Percentiles rank a stretch among this genome's conserved stretches.
These are phyloP conservation scores for Elsinoe fawcettii DNA, from an alignment of 2,329 filamentous ascomycete species.

Conservation along the genomic window DNA sequence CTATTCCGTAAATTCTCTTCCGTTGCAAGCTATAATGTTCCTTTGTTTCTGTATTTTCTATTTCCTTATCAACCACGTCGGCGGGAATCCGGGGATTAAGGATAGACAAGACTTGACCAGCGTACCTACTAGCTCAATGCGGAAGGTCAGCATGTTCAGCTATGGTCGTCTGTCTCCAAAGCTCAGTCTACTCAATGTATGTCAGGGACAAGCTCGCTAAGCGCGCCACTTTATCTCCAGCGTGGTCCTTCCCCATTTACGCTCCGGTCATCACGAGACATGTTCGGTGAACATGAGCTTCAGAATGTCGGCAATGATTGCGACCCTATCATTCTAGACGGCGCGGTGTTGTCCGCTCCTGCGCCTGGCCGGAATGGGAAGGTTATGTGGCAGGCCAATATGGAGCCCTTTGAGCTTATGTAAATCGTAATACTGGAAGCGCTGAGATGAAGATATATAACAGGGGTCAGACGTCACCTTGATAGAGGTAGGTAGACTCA, in stretches of 20 bases:
- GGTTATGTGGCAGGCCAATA: background rate
- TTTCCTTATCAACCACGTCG: background rate
- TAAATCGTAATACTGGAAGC: background rate
- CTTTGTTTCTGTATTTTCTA: background rate
- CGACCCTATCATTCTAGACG: background rate
- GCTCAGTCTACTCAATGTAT: background rate
- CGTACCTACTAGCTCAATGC: conserved; percentile 5
- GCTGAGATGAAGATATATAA: background rate
- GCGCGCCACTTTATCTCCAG: conserved; percentile 13
- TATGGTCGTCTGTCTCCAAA: background rate
- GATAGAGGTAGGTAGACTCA: background rate
- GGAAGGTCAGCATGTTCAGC: conserved; percentile 9
- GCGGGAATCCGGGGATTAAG: background rate
- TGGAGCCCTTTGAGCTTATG: background rate
- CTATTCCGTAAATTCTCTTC: background rate
- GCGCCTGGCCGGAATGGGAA: conserved; percentile 7
- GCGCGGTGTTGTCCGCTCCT: background rate
- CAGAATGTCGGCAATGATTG: background rate
- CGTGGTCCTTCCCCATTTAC: background rate
- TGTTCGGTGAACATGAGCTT: background rate
- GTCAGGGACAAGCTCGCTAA: background rate
- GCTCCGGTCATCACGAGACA: conserved; percentile 3
- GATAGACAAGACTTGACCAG: background rate
- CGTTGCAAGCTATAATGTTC: background rate
- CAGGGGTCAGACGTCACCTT: background rate